These are phyloP conservation scores for Diversispora eburnea DNA, from an alignment of 192 early-diverging fungal species.

Conservation along the genomic window DNA sequence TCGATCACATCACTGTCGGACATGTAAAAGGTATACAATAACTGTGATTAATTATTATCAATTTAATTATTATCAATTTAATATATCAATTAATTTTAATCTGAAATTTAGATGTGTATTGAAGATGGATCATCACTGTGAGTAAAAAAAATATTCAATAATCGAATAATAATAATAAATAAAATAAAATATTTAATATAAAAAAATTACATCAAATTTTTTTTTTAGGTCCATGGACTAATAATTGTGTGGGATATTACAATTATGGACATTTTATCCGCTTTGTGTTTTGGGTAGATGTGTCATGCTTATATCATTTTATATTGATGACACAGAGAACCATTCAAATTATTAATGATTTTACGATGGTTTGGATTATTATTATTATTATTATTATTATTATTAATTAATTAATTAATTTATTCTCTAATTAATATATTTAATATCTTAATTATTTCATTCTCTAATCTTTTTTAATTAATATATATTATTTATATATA, in stretches of 20 bases:
- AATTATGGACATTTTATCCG: conserved; percentile 77
- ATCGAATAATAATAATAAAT: not conserved
- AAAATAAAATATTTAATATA: not conserved
- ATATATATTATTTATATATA: too few species aligned
- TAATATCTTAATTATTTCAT: too few species aligned
- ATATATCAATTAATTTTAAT: not conserved
- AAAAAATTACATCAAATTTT: not conserved
- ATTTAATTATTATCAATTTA: not conserved
- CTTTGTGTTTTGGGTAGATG: conserved; percentile 67
- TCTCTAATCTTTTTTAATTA: too few species aligned
- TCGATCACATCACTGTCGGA: conserved; percentile 73
- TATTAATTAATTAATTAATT: not conserved
- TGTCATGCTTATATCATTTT: conserved; percentile 56
- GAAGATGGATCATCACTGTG: conserved; percentile 84
- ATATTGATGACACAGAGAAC: conserved; percentile 53
- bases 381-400: not conserved
- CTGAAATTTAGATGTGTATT: conserved; percentile 72
- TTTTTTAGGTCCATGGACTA: conserved; percentile 70
- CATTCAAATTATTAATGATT: conserved; percentile 39
- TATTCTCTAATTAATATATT: not conserved
- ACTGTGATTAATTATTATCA: not conserved
- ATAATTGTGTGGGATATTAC: conserved; percentile 77
- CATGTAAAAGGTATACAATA: conserved; percentile 51
- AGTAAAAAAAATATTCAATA: conserved; percentile 3
- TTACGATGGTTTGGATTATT: conserved; percentile 31